Base-by-base conservation (phyloP, 176 grass and related monocot genomes). In the Juncus effusus region DNA sequence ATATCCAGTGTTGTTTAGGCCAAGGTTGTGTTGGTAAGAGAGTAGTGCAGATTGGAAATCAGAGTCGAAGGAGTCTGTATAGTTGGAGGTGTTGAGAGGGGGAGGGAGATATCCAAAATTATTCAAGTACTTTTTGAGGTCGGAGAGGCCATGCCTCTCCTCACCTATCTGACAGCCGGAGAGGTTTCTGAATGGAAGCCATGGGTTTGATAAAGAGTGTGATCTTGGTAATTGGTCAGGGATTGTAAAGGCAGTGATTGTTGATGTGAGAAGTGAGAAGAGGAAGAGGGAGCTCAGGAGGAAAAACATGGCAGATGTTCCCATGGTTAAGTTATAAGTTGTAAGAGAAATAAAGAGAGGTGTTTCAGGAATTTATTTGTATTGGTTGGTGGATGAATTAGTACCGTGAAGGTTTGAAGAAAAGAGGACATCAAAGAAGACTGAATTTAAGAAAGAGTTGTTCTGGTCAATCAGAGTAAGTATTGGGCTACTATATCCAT, bases 111-210 rank as follows among this genome's bases (percentile, higher is more conserved):
- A 97, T 4, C 94, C 94, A 42, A 97, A 97, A 49, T 61, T 61
- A 49, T 56, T 6, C 3, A 97, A 85, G 61, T 97, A 97, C 57
- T 65, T 45, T 72, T 93, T 97, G 59, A 97, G 67, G 83, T 35
- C 59, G 40, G 78, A 77, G 52, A 97, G 51, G 16, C 85, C 94
- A 2, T 76, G 37, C 57, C 63, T 51, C 55, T 89, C 13, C 12
- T 97, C 85, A 3, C 94, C 94, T 49, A 67, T 47, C 36, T 81
- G 94, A 74, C 83, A 86, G 39, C 78, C 94, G 8, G 94, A 86
- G 52, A 97, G 78, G 77, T 97, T 93, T 51, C 72, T 42, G 83
- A 97, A 97, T 3, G 82, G 76, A 0, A 74, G 78, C 92, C 92
- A 96, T 2, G 94, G 94, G 67, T 86, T 97, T 38, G n/a, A 2